These are phyloP conservation scores for Pseudoperonospora humuli DNA, from an alignment of 352 stramenopile genomes.

Conservation along the genomic window DNA sequence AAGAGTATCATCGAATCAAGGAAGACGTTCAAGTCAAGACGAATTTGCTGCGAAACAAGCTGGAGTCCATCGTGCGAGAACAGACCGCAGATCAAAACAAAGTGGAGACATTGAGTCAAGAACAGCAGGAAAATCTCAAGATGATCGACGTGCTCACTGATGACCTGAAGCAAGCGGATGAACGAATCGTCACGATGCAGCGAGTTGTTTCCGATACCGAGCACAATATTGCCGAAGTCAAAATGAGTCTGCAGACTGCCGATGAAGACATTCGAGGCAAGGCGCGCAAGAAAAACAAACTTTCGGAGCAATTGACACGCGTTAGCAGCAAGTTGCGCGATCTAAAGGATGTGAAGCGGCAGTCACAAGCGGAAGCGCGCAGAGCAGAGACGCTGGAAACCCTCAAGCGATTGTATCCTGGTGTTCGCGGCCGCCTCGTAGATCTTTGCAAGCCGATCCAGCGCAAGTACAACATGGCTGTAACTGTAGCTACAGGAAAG, in stretches of 20 bases:
- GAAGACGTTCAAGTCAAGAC: constrained; percentile 65
- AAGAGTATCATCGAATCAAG: constrained; percentile 84
- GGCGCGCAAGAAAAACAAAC: constrained; percentile 46
- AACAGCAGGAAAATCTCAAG: constrained; percentile 65
- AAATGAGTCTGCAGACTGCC: constrained; percentile 42
- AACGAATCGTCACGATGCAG: constrained; percentile 63
- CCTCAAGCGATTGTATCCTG: constrained; percentile 80
- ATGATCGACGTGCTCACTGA: constrained; percentile 53
- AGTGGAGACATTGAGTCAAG: constrained; percentile 58
- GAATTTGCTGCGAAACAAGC: constrained; percentile 53
- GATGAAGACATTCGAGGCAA: constrained; percentile 62
- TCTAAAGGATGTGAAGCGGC: constrained; percentile 86
- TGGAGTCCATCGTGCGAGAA: constrained; percentile 61
- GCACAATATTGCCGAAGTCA: constrained; percentile 37
- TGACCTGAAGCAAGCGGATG: constrained; percentile 49
- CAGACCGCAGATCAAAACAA: constrained; percentile 67
- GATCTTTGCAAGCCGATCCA: constrained; percentile 96
- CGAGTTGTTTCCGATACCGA: constrained; percentile 61
- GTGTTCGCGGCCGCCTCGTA: constrained; percentile 93
- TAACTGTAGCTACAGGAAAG: constrained; percentile 96
- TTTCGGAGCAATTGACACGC: constrained; percentile 57
- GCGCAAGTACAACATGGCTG: constrained; percentile 95
- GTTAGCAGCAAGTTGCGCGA: constrained; percentile 87
- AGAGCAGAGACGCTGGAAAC: constrained; percentile 73
- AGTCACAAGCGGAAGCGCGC: constrained; percentile 87